Percentiles rank a stretch among this genome's conserved stretches.
These are phyloP conservation scores for Ophiocordyceps camponoti-saundersi DNA, from an alignment of 2,329 filamentous ascomycete species.

Conservation along the genomic window DNA sequence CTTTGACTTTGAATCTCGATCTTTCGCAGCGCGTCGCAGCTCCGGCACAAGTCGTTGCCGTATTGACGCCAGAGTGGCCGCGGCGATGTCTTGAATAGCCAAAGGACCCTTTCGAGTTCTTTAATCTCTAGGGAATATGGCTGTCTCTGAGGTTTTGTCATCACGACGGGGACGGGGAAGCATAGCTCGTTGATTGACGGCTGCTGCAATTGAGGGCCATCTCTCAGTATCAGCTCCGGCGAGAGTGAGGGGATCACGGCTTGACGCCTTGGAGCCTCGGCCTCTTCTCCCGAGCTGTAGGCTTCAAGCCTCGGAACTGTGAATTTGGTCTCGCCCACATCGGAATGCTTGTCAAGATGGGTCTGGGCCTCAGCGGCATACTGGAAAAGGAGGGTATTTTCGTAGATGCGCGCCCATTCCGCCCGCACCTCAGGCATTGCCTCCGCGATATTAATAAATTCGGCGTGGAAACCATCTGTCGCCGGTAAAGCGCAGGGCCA, in stretches of 20 bases:
- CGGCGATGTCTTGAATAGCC: slow-evolving; percentile 1
- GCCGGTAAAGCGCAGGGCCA: slow-evolving; percentile 1
- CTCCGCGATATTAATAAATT: neutral
- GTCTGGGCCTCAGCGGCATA: neutral
- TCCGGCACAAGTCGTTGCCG: slow-evolving; percentile 5
- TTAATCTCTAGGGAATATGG: neutral
- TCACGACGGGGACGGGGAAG: neutral
- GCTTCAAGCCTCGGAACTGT: neutral
- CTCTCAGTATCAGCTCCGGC: neutral
- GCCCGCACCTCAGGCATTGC: neutral
- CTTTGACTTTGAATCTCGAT: neutral
- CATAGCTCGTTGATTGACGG: neutral
- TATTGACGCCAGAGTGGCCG: slow-evolving; percentile 4
- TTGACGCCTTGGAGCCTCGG: neutral
- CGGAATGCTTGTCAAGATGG: neutral
- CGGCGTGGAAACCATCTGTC: neutral
- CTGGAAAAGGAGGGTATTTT: neutral
- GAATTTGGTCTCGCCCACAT: neutral
- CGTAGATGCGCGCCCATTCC: neutral
- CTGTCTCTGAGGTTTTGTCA: neutral
- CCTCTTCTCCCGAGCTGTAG: neutral
- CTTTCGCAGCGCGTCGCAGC: neutral
- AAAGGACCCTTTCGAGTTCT: neutral
- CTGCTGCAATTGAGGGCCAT: neutral
- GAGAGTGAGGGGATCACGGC: neutral